Base-by-base conservation (phyloP, 2,329 filamentous ascomycete genomes). In the Fusarium zealandicum region DNA sequence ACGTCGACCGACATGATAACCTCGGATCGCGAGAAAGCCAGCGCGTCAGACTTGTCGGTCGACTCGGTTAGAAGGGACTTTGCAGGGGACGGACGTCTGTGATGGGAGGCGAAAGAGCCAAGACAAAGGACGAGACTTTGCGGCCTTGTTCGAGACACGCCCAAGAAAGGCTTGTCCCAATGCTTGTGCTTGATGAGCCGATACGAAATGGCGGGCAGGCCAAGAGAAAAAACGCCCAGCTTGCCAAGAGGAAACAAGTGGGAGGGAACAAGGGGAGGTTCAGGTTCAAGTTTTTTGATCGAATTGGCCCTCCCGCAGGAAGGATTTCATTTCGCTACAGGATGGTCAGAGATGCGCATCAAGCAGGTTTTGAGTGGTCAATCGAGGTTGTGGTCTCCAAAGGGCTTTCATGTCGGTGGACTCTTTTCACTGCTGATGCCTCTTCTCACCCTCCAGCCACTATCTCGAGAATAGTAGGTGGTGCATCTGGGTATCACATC, bases 221-320 rank as follows among this genome's bases (percentile, higher is more conserved):
- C 12, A 27, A 49, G 33, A 48, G 58, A 44, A 30, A 62, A 54
- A 62, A 55, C 16, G 58, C 58, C 58, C 41, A 62, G 49, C 10
- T 30, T 30, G 59, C 59, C 59, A 63, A 62, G 59, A 46, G 6
- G 27, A 42, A 33, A 16, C 17, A 45, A 49, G 44, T 38, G 35
- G 4, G 8, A 27, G 30, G 37, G 17, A 30, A 48, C 10, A 30
- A 4, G 9, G 17, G 44, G 33, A 45, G 38, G 59, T 31, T 43
- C 20, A 54, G 38, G 54, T 37, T 16, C 28, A n/a, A n/a, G n/a
- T n/a, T n/a, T n/a, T n/a, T n/a, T n/a, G n/a, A n/a, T n/a, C n/a
- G 31, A 47, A 42, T 42, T 35, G 31, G 20, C 16, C 46, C 46
- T 18, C 37, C n/a, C 28, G 37, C 30, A 41, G 38, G n/a, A 61